Base-by-base conservation (phyloP, 352 stramenopile species). In the Phytophthora chlamydospora region DNA sequence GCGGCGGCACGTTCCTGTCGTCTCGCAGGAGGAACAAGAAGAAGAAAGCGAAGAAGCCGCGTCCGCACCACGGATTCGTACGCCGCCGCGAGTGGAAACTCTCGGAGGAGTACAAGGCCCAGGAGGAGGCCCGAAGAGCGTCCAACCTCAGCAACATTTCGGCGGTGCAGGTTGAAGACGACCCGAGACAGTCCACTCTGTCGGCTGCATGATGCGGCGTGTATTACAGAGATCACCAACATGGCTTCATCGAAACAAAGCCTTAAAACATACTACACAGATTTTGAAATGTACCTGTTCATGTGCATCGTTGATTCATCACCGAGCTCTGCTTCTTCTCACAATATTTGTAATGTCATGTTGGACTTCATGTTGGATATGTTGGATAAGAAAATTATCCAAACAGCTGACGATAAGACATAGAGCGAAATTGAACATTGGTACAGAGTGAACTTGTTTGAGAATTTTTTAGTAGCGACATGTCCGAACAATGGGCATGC, bases 51-150 rank as follows among this genome's bases (percentile, higher is more conserved):
- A 78, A 78, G 43, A 88, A 85, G 50, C 59, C 60, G 27, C 73
- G 76, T 8, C 73, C 70, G 6, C 76, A 88, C 48, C 83, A 87
- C 51, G 83, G 83, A 3, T 78, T 93, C 35, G 83, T 93, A 38
- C 81, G 83, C 29, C 81, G 83, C 16, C 83, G 83, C 43, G 66
- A 93, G 66, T 93, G 83, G 83, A 72, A 78, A 10, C 62, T 93
- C 3, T 87, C 81, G 6, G 78, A 85, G 13, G 73, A 78, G 46
- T 90, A 87, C 68, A 75, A 80, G 50, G 57, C 76, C 0, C 56
- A 88, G 34, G 54, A 68, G 13, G 65, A 78, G 45, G 62, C 66
- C 29, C 60, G 62, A 6, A 53, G 58, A 10, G 49, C 64, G 10
- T 76, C 62, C 6, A 63, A 70, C 27, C 24, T 81, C 46, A 79